phyloP scores from a whole-genome alignment of 805 yeast genomes.

The Vanderwaltozyma tropicalis region DNA sequence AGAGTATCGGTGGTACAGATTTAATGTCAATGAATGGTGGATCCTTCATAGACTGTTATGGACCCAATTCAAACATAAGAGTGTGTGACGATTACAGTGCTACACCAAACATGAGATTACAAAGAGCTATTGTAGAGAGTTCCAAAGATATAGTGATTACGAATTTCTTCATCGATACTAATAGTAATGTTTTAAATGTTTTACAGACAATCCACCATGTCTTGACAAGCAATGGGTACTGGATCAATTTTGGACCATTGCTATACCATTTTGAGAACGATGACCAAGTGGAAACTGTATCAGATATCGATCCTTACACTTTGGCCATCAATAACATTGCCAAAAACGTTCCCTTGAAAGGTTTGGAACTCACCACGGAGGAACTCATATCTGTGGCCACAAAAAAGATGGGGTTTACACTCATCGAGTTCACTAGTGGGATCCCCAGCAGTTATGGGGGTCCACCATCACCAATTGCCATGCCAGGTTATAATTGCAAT shows the following conservation, averaged over 20 bases:
- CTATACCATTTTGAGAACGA: constrained; percentile 57
- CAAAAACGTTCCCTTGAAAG: constrained; percentile 25
- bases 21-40: constrained; percentile 62
- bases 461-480: constrained; percentile 37
- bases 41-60: constrained; percentile 53
- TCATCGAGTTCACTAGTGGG: constrained; percentile 34
- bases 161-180: constrained; percentile 49
- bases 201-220: constrained; percentile 36
- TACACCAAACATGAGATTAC: constrained; percentile 26
- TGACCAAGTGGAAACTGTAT: constrained; percentile 20
- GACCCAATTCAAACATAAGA: constrained; percentile 30
- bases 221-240: constrained; percentile 35
- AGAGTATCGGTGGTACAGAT: too few relatives aligned
- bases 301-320: constrained; percentile 13
- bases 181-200: constrained; percentile 45
- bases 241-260: constrained; percentile 56
- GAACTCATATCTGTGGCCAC: constrained; percentile 38
- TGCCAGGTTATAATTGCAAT: constrained; percentile 47
- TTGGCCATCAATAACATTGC: constrained; percentile 9
- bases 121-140: constrained; percentile 28
- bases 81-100: constrained; percentile 5
- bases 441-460: constrained; percentile 41
- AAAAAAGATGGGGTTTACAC: constrained; percentile 38
- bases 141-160: constrained; percentile 38
- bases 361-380: constrained; percentile 46